phyloP scores from a whole-genome alignment of 2,329 filamentous ascomycete genomes.

The Monosporascus sp. region DNA sequence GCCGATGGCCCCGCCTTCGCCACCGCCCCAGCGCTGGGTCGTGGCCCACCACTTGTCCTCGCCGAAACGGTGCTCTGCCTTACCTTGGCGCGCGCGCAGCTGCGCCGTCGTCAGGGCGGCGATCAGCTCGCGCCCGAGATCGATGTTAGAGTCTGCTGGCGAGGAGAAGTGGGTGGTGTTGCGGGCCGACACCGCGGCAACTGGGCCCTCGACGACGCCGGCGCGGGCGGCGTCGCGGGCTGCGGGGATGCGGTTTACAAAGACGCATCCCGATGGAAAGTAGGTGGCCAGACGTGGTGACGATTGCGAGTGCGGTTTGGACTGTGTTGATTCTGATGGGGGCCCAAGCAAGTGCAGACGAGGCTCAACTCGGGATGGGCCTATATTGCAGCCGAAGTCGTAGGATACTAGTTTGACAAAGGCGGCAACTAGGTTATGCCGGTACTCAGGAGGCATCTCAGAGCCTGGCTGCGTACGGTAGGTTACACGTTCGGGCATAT shows the following conservation, averaged over 20 bases:
- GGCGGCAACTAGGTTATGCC: conserved; percentile 51
- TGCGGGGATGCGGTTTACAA: conserved; percentile 54
- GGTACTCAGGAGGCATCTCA: conserved; percentile 54
- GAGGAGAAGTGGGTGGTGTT: conserved; percentile 46
- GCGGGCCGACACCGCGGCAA: conserved; percentile 55
- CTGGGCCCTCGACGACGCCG: conserved; percentile 56
- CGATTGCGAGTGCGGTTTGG: neutral
- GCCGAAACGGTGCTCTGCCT: conserved; percentile 50
- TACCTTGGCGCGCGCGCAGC: conserved; percentile 55
- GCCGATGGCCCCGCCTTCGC: conserved; percentile 57
- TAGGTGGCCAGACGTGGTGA: conserved; percentile 42
- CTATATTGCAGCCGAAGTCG: conserved; percentile 60
- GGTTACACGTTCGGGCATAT: conserved; percentile 17
- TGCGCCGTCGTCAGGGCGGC: conserved; percentile 59
- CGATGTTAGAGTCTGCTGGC: conserved; percentile 53
- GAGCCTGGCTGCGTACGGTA: conserved; percentile 46
- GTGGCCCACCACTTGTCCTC: conserved; percentile 58
- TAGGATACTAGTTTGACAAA: conserved; percentile 62
- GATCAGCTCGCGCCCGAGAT: conserved; percentile 56
- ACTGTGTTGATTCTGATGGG: conserved; percentile 1
- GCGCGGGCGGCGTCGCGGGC: conserved; percentile 56
- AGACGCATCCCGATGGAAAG: conserved; percentile 53
- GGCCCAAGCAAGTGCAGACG: conserved; percentile 46
- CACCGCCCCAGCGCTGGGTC: conserved; percentile 58
- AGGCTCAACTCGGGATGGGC: conserved; percentile 52